Evolutionary conservation across 345 rosid genomes (phyloP).

Genomic region (Erucastrum elatum): DNA sequence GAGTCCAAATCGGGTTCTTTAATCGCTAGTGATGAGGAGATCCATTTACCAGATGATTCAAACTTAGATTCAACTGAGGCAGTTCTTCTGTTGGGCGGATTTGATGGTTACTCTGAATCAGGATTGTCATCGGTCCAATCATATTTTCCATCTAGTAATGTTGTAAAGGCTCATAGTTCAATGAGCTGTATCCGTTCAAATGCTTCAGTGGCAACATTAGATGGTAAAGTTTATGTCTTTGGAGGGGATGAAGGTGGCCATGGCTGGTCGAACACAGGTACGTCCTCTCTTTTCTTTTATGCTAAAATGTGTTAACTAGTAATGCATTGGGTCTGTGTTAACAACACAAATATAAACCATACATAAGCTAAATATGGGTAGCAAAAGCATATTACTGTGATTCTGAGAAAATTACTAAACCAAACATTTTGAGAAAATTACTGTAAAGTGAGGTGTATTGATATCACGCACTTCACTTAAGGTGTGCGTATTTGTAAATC

Average conservation of each 20-base stretch:
- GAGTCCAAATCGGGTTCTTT: slow-evolving; percentile 41
- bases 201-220: slow-evolving; percentile 59
- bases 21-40: slow-evolving; percentile 25
- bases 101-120: slow-evolving; percentile 49
- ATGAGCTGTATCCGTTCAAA: slow-evolving; percentile 63
- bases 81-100: slow-evolving; percentile 67
- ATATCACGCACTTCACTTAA: slow-evolving; percentile 6
- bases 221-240: slow-evolving; percentile 55
- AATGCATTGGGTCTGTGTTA: slow-evolving; percentile 6
- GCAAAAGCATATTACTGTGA: slow-evolving; percentile 11
- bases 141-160: slow-evolving; percentile 59
- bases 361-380: background rate
- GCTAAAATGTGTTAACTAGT: background rate
- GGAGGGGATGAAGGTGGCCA: slow-evolving; percentile 73
- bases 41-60: slow-evolving; percentile 41
- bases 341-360: slow-evolving; percentile 5
- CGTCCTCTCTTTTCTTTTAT: too few species aligned
- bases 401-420: too few species aligned
- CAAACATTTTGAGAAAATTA: too few species aligned
- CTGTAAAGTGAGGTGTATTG: slow-evolving; percentile 1
- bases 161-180: slow-evolving; percentile 48
- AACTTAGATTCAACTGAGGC: slow-evolving; percentile 51
- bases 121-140: slow-evolving; percentile 57
- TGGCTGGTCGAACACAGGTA: slow-evolving; percentile 69
- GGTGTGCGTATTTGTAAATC: slow-evolving; percentile 15